These are phyloP conservation scores for Rubia peregrina DNA, from an alignment of 305 asterid genomes.

Conservation along the genomic window DNA sequence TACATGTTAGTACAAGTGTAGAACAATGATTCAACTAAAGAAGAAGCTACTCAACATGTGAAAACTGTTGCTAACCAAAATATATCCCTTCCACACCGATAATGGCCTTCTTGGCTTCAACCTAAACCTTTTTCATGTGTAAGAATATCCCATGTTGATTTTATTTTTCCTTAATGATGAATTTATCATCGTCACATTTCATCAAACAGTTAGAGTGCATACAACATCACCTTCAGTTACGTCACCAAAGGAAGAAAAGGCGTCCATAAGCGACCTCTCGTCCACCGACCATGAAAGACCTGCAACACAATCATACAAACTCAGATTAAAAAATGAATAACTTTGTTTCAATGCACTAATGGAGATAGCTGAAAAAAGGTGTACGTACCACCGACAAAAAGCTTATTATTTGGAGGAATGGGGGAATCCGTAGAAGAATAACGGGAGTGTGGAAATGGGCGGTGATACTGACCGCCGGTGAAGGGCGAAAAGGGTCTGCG, in stretches of 20 bases:
- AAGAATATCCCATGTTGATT: neutral
- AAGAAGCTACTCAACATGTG: neutral
- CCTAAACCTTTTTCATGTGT: neutral
- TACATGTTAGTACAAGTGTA: neutral
- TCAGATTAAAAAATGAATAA: neutral
- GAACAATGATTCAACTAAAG: neutral
- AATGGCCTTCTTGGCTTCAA: neutral
- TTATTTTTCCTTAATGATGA: neutral
- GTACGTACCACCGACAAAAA: conserved; percentile 36
- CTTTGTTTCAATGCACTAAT: neutral
- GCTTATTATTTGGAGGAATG: conserved; percentile 30
- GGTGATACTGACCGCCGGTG: neutral
- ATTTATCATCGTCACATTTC: conserved; percentile 16
- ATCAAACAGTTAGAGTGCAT: conserved; percentile 20
- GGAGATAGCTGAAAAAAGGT: neutral
- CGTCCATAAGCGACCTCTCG: conserved; percentile 35
- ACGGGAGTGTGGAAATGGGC: neutral
- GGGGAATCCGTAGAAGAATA: conserved; percentile 6
- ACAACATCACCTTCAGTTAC: conserved; percentile 34
- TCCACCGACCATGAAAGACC: conserved; percentile 45
- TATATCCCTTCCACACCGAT: neutral
- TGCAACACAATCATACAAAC: conserved; percentile 5
- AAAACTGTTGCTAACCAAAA: neutral
- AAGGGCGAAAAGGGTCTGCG: conserved; percentile 5
- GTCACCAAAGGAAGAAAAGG: conserved; percentile 37